Evolutionary conservation across 495 filamentous ascomycete species (phyloP).

Genomic region (Astrothelium subdiscretum): DNA sequence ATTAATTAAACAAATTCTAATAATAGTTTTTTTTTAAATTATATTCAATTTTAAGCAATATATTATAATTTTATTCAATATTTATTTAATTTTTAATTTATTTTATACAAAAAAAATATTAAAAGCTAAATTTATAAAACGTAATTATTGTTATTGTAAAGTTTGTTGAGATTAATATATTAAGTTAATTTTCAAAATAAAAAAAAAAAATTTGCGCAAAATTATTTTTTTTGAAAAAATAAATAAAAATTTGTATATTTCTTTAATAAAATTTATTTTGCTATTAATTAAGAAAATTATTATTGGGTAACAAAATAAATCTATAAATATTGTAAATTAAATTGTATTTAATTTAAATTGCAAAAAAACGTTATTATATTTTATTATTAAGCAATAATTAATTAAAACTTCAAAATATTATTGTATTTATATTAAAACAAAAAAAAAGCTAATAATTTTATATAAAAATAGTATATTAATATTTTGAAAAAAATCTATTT

Average conservation of each 20-base stretch:
- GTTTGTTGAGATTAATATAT: background rate
- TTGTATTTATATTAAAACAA: slow-evolving; percentile 1
- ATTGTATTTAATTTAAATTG: slow-evolving; percentile 2
- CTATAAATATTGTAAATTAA: background rate
- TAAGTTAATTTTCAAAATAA: background rate
- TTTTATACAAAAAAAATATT: background rate
- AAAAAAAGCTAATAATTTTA: slow-evolving; percentile 2
- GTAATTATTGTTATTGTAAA: background rate
- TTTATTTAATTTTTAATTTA: background rate
- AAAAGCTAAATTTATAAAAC: background rate
- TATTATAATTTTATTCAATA: background rate
- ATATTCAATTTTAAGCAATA: background rate
- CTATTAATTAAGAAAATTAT: background rate
- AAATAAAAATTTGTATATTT: background rate
- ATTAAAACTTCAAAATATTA: background rate
- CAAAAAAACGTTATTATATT: background rate
- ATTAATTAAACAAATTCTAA: background rate
- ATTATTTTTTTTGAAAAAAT: background rate
- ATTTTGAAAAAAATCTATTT: slow-evolving; percentile 3
- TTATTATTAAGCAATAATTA: background rate
- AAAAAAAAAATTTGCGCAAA: background rate
- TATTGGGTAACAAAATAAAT: background rate
- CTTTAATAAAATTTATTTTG: background rate
- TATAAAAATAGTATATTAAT: background rate
- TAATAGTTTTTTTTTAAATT: background rate